phyloP scores from a whole-genome alignment of 352 stramenopile genomes.

The Achlya hypogyna region DNA sequence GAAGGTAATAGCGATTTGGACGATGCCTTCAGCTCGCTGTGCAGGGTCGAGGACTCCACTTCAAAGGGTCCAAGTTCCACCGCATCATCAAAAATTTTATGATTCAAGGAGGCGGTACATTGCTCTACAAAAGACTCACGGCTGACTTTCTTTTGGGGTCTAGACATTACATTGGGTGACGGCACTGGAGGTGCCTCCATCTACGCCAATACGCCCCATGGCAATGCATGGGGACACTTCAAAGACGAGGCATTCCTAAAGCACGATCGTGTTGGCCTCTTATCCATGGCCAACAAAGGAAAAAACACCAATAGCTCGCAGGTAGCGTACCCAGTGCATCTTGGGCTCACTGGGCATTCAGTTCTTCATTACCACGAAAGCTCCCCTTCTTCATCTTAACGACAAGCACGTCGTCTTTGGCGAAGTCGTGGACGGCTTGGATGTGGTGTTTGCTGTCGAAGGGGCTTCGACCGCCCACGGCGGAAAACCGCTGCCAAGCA shows the following conservation, averaged over 20 bases:
- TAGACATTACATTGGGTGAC: slow-evolving; percentile 33
- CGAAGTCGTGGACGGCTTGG: slow-evolving; percentile 65
- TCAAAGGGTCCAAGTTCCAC: slow-evolving; percentile 87
- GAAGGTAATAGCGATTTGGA: neutral
- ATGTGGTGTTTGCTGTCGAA: slow-evolving; percentile 86
- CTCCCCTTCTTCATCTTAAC: slow-evolving; percentile 66
- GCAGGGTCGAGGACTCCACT: slow-evolving; percentile 47
- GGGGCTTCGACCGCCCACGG: slow-evolving; percentile 29
- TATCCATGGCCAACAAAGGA: slow-evolving; percentile 90
- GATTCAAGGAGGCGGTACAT: slow-evolving; percentile 82
- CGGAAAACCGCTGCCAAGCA: slow-evolving; percentile 43
- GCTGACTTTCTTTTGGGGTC: neutral
- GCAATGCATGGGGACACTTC: slow-evolving; percentile 42
- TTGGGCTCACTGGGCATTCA: neutral
- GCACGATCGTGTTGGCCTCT: slow-evolving; percentile 56
- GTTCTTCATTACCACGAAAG: slow-evolving; percentile 89
- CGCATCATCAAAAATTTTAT: slow-evolving; percentile 90
- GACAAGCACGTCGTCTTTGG: slow-evolving; percentile 94
- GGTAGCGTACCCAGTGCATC: neutral
- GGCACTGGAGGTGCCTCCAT: slow-evolving; percentile 83
- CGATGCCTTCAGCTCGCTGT: neutral
- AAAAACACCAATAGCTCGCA: slow-evolving; percentile 87
- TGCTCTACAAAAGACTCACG: slow-evolving; percentile 9
- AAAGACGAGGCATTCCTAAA: slow-evolving; percentile 89
- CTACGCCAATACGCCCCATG: slow-evolving; percentile 54